Percentiles rank a stretch among this genome's conserved stretches.
phyloP scores from a whole-genome alignment of 306 rosid genomes.

The Sophora flavescens region DNA sequence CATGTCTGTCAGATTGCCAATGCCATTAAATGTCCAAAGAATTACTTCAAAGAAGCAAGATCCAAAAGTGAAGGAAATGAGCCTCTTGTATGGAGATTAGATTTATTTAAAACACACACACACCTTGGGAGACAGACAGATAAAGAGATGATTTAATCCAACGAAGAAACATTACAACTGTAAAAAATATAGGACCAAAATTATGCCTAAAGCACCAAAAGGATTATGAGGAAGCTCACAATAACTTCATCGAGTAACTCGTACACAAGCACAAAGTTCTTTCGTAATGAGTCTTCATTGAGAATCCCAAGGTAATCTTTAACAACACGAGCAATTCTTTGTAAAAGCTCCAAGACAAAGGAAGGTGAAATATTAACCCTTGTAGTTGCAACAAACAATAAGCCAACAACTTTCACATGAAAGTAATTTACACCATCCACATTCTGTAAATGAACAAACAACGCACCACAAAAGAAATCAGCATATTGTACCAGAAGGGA shows the following conservation, averaged over 20 bases:
- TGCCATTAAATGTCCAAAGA: background rate
- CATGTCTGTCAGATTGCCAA: background rate
- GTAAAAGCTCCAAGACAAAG: constrained; percentile 86
- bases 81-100: constrained; percentile 33
- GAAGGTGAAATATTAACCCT: constrained; percentile 77
- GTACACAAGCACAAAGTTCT: constrained; percentile 85
- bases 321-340: constrained; percentile 86
- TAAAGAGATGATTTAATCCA: constrained; percentile 38
- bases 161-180: background rate
- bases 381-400: constrained; percentile 87
- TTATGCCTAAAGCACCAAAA: constrained; percentile 36
- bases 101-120: background rate
- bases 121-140: constrained; percentile 10
- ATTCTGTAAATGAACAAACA: constrained; percentile 56
- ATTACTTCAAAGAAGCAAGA: constrained; percentile 7
- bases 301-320: constrained; percentile 91
- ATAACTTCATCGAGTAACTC: constrained; percentile 94
- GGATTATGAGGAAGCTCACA: constrained; percentile 56
- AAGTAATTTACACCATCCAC: constrained; percentile 91
- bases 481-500: constrained; percentile 20
- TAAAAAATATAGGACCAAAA: constrained; percentile 38
- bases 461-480: constrained; percentile 30
- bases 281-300: constrained; percentile 81
- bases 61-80: constrained; percentile 4
- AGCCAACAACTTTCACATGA: constrained; percentile 89